Percentiles rank a stretch among this genome's conserved stretches.
Evolutionary conservation across 1,284 basidiomycete species (phyloP).

Genomic region (Pisolithus thermaeus): DNA sequence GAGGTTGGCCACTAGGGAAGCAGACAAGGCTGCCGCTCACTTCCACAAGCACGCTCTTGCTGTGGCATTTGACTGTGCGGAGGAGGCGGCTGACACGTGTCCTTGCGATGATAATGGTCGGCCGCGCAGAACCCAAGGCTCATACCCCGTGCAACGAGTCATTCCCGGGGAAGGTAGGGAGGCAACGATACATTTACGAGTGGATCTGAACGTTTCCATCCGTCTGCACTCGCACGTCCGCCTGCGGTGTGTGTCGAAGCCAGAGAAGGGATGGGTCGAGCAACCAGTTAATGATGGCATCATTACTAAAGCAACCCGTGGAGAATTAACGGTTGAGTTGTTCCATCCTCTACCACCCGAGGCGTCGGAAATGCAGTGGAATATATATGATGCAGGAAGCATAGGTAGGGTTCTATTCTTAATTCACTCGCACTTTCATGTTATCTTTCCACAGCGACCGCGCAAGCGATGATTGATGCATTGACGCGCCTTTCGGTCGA

Average conservation of each 20-base stretch:
- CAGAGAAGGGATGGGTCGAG: constrained; percentile 43
- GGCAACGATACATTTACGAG: constrained; percentile 46
- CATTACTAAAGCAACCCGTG: constrained; percentile 43
- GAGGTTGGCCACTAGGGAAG: constrained; percentile 20
- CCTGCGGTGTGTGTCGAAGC: constrained; percentile 49
- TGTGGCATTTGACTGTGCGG: constrained; percentile 53
- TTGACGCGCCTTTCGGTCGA: constrained; percentile 41
- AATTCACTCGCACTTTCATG: neutral
- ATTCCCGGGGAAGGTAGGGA: constrained; percentile 30
- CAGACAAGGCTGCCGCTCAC: constrained; percentile 33
- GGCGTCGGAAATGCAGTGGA: constrained; percentile 53
- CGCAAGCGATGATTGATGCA: constrained; percentile 59
- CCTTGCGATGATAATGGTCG: constrained; percentile 55
- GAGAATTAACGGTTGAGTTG: constrained; percentile 49
- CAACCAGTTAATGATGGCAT: constrained; percentile 48
- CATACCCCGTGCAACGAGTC: constrained; percentile 35
- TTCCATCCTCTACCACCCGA: constrained; percentile 56
- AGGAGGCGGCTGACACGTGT: constrained; percentile 60
- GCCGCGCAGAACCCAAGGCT: constrained; percentile 34
- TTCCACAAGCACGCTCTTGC: constrained; percentile 49
- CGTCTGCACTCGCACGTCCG: constrained; percentile 60
- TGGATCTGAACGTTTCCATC: constrained; percentile 44
- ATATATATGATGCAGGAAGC: constrained; percentile 55
- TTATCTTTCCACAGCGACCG: constrained; percentile 38
- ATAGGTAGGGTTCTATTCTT: constrained; percentile 33